Conservation (phyloP, 139 green algal genomes). For the Chlorella sp. region DNA sequence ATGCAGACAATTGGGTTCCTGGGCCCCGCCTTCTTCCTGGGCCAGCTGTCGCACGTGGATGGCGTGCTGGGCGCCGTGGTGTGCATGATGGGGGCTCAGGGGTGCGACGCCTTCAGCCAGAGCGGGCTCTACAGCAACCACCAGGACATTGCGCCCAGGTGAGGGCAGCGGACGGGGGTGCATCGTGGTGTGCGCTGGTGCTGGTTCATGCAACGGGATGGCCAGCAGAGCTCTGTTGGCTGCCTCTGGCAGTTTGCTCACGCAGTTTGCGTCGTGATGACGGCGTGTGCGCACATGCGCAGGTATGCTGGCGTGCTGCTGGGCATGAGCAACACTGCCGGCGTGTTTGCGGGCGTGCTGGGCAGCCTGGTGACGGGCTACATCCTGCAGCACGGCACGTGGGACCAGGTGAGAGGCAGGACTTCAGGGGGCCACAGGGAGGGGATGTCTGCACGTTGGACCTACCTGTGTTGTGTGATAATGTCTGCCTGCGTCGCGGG, state of each 20-base stretch:
- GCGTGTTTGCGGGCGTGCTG: constrained; percentile 91
- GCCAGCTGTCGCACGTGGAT: constrained; percentile 63
- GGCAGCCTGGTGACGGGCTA: constrained; percentile 83
- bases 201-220: not conserved
- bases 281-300: not conserved
- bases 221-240: not conserved
- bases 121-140: constrained; percentile 97
- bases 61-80: constrained; percentile 61
- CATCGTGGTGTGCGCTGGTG: not conserved
- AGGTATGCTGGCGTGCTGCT: constrained; percentile 92
- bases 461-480: not conserved
- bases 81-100: constrained; percentile 89
- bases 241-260: not conserved
- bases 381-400: constrained; percentile 72
- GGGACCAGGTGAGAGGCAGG: constrained; percentile 22
- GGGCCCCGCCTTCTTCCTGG: constrained; percentile 91
- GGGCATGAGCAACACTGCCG: constrained; percentile 94
- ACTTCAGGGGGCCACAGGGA: no score
- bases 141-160: constrained; percentile 88
- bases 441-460: not conserved
- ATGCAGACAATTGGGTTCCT: constrained; percentile 95
- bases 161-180: not conserved
- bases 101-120: constrained; percentile 92
- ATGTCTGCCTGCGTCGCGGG: no score
- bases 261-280: not conserved